Percentiles rank a stretch among this genome's conserved stretches.
These are phyloP conservation scores for Microcyclospora pomicola DNA, from an alignment of 2,329 filamentous ascomycete genomes.

Conservation along the genomic window DNA sequence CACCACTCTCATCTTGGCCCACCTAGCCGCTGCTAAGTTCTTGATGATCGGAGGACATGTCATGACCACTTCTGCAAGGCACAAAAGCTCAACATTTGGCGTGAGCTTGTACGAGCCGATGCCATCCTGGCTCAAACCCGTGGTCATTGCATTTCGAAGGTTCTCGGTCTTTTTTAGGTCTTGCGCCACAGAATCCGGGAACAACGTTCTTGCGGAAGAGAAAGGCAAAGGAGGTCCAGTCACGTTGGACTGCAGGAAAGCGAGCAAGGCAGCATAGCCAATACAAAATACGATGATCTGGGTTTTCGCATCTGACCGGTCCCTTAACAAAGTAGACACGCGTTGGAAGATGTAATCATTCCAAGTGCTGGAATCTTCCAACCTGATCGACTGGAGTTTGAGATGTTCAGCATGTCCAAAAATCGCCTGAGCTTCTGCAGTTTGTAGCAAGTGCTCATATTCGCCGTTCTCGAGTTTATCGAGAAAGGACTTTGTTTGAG, in stretches of 20 bases:
- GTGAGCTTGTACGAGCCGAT: constrained; percentile 75
- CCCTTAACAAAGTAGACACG: constrained; percentile 24
- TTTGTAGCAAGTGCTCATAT: constrained; percentile 27
- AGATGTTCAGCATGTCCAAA: constrained; percentile 27
- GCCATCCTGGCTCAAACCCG: constrained; percentile 63
- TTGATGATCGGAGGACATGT: constrained; percentile 35
- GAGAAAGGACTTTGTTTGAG: constrained; percentile 24
- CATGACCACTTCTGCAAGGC: constrained; percentile 52
- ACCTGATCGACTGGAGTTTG: constrained; percentile 17
- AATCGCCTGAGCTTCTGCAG: constrained; percentile 26
- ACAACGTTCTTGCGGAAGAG: constrained; percentile 33
- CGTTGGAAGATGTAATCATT: constrained; percentile 33
- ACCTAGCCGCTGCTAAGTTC: constrained; percentile 36
- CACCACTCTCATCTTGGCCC: constrained; percentile 57
- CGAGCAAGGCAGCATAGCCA: constrained; percentile 56
- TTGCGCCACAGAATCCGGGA: constrained; percentile 35
- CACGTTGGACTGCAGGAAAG: constrained; percentile 75
- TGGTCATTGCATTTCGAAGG: constrained; percentile 48
- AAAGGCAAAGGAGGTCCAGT: constrained; percentile 70
- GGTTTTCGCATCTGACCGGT: constrained; percentile 25
- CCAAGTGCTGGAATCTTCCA: constrained; percentile 27
- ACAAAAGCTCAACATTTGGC: constrained; percentile 71
- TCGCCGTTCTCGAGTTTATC: constrained; percentile 29
- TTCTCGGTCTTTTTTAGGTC: constrained; percentile 24
- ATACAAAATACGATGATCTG: constrained; percentile 37